These are phyloP conservation scores for Acaromyces ingoldii DNA, from an alignment of 1,284 basidiomycete species.

Conservation along the genomic window DNA sequence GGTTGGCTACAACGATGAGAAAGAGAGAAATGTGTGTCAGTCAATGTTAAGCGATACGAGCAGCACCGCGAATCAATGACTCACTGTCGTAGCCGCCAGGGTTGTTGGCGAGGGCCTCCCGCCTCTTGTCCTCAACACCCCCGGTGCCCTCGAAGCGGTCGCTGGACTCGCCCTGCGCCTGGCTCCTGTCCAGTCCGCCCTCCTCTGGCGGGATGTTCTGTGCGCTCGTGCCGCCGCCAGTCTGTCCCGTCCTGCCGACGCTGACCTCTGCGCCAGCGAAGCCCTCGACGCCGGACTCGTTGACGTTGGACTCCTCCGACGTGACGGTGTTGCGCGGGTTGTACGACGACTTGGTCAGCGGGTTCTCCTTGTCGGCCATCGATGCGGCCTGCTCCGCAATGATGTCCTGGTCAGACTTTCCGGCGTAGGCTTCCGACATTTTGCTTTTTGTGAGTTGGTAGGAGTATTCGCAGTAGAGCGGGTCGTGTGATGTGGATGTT, in stretches of 20 bases:
- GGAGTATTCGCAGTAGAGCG: neutral
- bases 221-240: slow-evolving; percentile 34
- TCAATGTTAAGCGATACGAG: neutral
- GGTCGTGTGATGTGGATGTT: no score
- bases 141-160: slow-evolving; percentile 34
- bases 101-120: slow-evolving; percentile 25
- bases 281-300: slow-evolving; percentile 28
- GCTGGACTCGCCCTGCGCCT: slow-evolving; percentile 29
- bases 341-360: slow-evolving; percentile 25
- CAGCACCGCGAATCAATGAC: slow-evolving; percentile 12
- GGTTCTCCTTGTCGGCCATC: slow-evolving; percentile 27
- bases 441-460: neutral
- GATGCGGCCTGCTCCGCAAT: slow-evolving; percentile 31
- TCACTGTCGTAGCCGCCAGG: slow-evolving; percentile 33
- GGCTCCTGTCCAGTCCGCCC: slow-evolving; percentile 27
- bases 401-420: slow-evolving; percentile 39
- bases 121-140: slow-evolving; percentile 36
- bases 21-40: neutral
- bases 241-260: slow-evolving; percentile 32
- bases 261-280: slow-evolving; percentile 32
- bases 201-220: slow-evolving; percentile 39
- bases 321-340: slow-evolving; percentile 29
- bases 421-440: slow-evolving; percentile 39
- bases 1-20: neutral
- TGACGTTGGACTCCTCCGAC: slow-evolving; percentile 31